A percentile compares a stretch with the other conserved stretches of the same genome.
Conservation (phyloP, 331 rosid genomes). For the Dryas integrifolia region DNA sequence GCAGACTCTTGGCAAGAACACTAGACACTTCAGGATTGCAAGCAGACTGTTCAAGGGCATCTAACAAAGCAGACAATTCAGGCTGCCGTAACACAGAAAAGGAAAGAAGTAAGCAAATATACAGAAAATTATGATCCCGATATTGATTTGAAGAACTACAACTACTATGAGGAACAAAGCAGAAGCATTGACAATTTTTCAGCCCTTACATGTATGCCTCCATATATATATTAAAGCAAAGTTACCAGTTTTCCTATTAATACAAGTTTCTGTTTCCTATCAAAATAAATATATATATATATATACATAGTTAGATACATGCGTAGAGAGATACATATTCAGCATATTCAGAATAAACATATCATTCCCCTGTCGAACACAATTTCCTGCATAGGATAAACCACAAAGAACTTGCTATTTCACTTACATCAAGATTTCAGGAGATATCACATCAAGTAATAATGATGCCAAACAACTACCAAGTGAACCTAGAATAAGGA, state of each 20-base stretch:
- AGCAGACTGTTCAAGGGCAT: constrained; percentile 76
- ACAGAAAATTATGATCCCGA: constrained; percentile 13
- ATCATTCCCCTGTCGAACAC: background rate
- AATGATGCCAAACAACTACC: too few relatives aligned
- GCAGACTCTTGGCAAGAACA: constrained; percentile 70
- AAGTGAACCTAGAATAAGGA: too few relatives aligned
- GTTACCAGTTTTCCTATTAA: too few relatives aligned
- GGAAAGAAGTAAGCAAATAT: constrained; percentile 24
- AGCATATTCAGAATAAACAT: too few relatives aligned
- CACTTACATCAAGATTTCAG: background rate
- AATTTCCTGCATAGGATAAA: background rate
- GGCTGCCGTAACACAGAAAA: constrained; percentile 46
- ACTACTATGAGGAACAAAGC: background rate
- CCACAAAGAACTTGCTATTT: background rate
- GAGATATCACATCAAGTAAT: background rate
- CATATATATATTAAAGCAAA: background rate
- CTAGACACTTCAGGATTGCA: constrained; percentile 67
- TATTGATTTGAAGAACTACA: background rate
- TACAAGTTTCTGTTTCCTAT: too few relatives aligned
- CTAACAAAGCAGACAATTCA: constrained; percentile 80
- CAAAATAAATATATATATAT: too few relatives aligned
- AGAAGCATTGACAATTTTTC: background rate
- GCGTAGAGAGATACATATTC: background rate
- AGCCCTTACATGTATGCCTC: background rate
- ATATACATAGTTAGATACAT: background rate